These are phyloP conservation scores for Globisporangium megalacanthum DNA, from an alignment of 352 stramenopile species.

Conservation along the genomic window DNA sequence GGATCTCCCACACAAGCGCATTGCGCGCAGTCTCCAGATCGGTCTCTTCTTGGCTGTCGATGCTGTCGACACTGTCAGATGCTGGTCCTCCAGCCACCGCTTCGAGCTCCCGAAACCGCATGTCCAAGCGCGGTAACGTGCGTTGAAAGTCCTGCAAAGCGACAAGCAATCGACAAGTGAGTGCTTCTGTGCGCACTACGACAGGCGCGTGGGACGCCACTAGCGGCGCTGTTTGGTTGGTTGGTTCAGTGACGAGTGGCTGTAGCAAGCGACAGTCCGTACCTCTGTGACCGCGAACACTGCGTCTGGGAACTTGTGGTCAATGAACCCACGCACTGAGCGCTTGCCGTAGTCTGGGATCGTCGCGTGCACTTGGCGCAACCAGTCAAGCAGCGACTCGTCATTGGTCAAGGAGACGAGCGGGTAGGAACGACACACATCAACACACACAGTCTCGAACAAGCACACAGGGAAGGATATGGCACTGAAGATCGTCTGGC, in stretches of 20 bases:
- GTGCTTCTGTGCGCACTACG: too few relatives aligned
- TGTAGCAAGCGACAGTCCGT: neutral
- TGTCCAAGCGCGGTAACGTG: constrained; percentile 43
- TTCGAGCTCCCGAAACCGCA: constrained; percentile 29
- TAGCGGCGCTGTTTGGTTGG: too few relatives aligned
- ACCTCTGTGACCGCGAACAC: constrained; percentile 66
- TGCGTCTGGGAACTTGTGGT: constrained; percentile 68
- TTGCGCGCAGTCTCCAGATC: constrained; percentile 22
- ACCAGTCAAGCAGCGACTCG: constrained; percentile 9
- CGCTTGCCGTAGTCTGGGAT: constrained; percentile 77
- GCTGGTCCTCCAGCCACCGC: too few relatives aligned
- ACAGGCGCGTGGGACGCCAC: too few relatives aligned
- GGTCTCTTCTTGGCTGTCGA: constrained; percentile 21
- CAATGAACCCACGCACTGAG: constrained; percentile 61
- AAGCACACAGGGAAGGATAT: constrained; percentile 43
- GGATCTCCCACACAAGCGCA: constrained; percentile 44
- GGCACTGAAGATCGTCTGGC: constrained; percentile 77
- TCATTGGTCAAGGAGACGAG: constrained; percentile 18
- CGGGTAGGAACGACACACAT: neutral
- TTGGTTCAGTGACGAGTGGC: too few relatives aligned
- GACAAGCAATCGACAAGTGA: neutral
- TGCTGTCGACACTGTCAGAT: too few relatives aligned
- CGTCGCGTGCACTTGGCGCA: constrained; percentile 47
- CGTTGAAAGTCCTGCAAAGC: constrained; percentile 59
- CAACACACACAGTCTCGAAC: neutral